Evolutionary conservation across 2,329 filamentous ascomycete species (phyloP).

Genomic region (Triangularia setosa): DNA sequence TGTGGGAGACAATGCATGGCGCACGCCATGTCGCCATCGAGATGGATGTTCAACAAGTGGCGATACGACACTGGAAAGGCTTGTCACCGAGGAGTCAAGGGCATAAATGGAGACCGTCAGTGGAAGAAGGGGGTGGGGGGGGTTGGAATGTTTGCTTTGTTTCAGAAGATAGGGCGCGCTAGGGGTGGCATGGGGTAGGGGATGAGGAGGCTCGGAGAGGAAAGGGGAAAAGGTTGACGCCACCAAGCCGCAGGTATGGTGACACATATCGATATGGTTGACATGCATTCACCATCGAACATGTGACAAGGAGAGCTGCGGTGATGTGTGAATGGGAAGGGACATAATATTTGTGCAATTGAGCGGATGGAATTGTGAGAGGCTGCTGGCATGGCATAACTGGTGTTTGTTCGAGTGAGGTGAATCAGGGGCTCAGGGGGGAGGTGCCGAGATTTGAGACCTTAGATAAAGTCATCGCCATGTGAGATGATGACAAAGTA

Average conservation of each 20-base stretch:
- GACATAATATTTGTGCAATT: not conserved
- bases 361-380: not conserved
- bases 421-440: not conserved
- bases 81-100: not conserved
- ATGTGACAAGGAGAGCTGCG: not conserved
- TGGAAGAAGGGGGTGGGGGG: not conserved
- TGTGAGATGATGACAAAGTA: not conserved
- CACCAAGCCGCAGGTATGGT: not conserved
- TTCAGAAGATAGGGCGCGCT: not conserved
- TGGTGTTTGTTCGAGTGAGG: not conserved
- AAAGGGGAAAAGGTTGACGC: not conserved
- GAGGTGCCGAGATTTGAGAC: not conserved
- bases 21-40: no score
- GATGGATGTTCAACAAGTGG: no score
- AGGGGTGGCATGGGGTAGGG: not conserved
- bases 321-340: not conserved
- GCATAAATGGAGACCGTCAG: not conserved
- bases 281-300: not conserved
- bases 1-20: not conserved
- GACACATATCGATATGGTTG: no score
- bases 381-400: not conserved
- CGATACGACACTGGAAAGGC: not conserved
- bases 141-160: not conserved
- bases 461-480: not conserved
- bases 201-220: not conserved